phyloP scores from a whole-genome alignment of 2,329 filamentous ascomycete genomes.

The Pyrenophora graminea region DNA sequence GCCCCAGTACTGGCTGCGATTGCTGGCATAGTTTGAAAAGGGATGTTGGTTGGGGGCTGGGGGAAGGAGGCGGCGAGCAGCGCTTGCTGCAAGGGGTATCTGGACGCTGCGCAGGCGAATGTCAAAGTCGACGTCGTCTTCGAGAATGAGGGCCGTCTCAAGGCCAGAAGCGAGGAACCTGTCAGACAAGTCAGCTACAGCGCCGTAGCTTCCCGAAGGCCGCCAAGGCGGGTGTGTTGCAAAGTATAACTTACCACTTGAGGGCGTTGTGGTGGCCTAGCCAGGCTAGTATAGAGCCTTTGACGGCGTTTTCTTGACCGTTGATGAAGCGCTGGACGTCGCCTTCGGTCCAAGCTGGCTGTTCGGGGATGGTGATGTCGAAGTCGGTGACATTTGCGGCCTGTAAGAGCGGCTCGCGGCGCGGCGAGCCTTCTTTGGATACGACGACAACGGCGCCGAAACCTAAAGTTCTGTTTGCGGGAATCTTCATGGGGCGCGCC shows the following conservation, averaged over 20 bases:
- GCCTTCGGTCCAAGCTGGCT: slow-evolving; percentile 49
- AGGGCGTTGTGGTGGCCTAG: slow-evolving; percentile 51
- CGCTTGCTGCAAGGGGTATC: slow-evolving; percentile 48
- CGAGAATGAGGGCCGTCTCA: slow-evolving; percentile 50
- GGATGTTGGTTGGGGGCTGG: slow-evolving; percentile 28
- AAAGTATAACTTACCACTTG: slow-evolving; percentile 34
- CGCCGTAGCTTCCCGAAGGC: not conserved
- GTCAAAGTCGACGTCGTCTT: slow-evolving; percentile 54
- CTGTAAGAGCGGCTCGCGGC: slow-evolving; percentile 48
- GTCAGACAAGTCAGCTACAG: slow-evolving; percentile 18
- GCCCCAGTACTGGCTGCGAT: slow-evolving; percentile 48
- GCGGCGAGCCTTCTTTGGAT: slow-evolving; percentile 46
- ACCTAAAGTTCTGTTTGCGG: slow-evolving; percentile 45
- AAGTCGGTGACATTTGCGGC: slow-evolving; percentile 50
- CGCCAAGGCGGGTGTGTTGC: slow-evolving; percentile 15
- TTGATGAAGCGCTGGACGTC: slow-evolving; percentile 47
- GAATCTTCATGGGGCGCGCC: slow-evolving; percentile 28
- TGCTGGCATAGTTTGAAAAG: slow-evolving; percentile 21
- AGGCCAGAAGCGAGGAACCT: slow-evolving; percentile 51
- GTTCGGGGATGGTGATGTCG: slow-evolving; percentile 49
- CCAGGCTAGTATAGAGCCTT: slow-evolving; percentile 51
- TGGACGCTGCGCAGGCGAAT: slow-evolving; percentile 51
- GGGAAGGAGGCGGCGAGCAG: slow-evolving; percentile 45
- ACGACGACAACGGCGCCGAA: slow-evolving; percentile 51
- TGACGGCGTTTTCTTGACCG: slow-evolving; percentile 40